Evolutionary conservation across 345 rosid species (phyloP).

Genomic region (Ceriops decandra): DNA sequence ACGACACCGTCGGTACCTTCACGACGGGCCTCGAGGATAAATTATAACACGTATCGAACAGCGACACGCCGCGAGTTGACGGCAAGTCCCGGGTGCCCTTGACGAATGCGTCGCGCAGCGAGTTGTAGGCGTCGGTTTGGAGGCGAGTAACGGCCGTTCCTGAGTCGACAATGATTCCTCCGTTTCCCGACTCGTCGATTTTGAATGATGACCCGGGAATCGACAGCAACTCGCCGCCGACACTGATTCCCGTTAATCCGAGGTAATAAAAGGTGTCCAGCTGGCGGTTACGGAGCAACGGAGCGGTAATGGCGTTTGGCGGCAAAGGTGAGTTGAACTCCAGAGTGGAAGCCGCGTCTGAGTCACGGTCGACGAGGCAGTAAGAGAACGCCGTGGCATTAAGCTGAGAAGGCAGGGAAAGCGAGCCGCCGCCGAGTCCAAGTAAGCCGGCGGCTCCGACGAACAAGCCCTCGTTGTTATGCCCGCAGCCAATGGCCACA

Average conservation of each 20-base stretch:
- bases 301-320: slow-evolving; percentile 51
- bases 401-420: slow-evolving; percentile 75
- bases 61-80: slow-evolving; percentile 40
- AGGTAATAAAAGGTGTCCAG: slow-evolving; percentile 74
- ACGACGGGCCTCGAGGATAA: slow-evolving; percentile 50
- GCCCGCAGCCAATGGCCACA: slow-evolving; percentile 85
- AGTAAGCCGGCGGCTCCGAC: slow-evolving; percentile 83
- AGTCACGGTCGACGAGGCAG: slow-evolving; percentile 90
- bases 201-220: slow-evolving; percentile 50
- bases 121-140: slow-evolving; percentile 46
- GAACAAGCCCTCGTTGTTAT: slow-evolving; percentile 73
- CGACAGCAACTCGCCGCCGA: slow-evolving; percentile 57
- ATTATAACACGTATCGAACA: slow-evolving; percentile 90
- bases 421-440: slow-evolving; percentile 83
- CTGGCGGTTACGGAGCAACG: slow-evolving; percentile 61
- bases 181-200: slow-evolving; percentile 62
- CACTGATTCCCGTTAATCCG: slow-evolving; percentile 63
- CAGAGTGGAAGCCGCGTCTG: slow-evolving; percentile 70
- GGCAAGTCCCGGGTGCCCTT: slow-evolving; percentile 43
- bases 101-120: slow-evolving; percentile 59
- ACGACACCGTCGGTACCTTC: slow-evolving; percentile 72
- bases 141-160: slow-evolving; percentile 88
- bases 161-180: slow-evolving; percentile 84
- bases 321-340: slow-evolving; percentile 49
- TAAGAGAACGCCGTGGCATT: slow-evolving; percentile 63